Evolutionary conservation across 495 filamentous ascomycete genomes (phyloP).

Genomic region (Cetradonia linearis): DNA sequence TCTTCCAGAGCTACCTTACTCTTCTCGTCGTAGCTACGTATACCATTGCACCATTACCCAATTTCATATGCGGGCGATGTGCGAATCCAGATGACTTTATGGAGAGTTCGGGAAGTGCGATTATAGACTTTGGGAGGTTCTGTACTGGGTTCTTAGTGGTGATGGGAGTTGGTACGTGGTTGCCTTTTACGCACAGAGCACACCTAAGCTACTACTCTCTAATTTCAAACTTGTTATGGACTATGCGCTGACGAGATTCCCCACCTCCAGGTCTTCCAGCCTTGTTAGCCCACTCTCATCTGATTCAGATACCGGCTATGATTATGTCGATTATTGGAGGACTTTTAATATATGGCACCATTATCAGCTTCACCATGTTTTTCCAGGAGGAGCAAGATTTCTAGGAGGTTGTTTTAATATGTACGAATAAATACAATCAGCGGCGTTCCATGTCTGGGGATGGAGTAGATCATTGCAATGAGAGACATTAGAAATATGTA

Average conservation of each 20-base stretch:
- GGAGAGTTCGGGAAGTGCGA: constrained; percentile 65
- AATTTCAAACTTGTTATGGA: background rate
- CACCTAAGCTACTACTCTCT: background rate
- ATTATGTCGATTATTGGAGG: constrained; percentile 90
- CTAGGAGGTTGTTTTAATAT: constrained; percentile 22
- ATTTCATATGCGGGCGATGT: constrained; percentile 85
- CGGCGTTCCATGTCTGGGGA: constrained; percentile 1
- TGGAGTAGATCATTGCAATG: background rate
- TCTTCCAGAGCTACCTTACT: constrained; percentile 86
- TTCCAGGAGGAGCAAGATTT: constrained; percentile 95
- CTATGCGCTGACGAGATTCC: background rate
- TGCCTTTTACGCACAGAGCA: background rate
- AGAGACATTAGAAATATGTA: too few species aligned
- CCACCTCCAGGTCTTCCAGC: constrained; percentile 68
- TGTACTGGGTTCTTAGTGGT: constrained; percentile 94
- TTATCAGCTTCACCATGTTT: constrained; percentile 95
- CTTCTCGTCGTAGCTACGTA: constrained; percentile 93
- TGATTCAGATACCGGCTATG: constrained; percentile 79
- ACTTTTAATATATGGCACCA: constrained; percentile 90
- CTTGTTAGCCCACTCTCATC: constrained; percentile 70
- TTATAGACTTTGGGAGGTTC: constrained; percentile 88
- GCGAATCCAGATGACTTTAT: constrained; percentile 96
- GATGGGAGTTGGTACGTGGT: constrained; percentile 84
- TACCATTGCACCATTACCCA: constrained; percentile 83
- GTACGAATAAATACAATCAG: constrained; percentile 3